Evolutionary conservation across 169 alveolate genomes (phyloP).

Genomic region (Plasmodium knowlesi): DNA sequence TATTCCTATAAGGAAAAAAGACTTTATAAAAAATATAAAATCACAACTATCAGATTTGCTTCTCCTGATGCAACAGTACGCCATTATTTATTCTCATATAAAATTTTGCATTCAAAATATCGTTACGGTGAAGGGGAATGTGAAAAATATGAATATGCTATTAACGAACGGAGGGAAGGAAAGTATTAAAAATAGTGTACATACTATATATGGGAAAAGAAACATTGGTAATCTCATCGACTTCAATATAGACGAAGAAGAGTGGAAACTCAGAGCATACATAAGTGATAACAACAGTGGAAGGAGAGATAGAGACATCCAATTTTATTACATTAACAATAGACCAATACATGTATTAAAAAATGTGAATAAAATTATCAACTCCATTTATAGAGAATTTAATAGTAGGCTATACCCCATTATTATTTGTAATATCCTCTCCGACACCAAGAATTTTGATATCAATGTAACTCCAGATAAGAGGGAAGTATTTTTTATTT

Average conservation of each 20-base stretch:
- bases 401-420: slow-evolving; percentile 80
- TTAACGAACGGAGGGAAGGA: slow-evolving; percentile 70
- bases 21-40: slow-evolving; percentile 73
- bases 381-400: slow-evolving; percentile 79
- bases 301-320: slow-evolving; percentile 78
- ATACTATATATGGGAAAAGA: slow-evolving; percentile 77
- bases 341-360: slow-evolving; percentile 81
- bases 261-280: slow-evolving; percentile 35
- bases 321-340: slow-evolving; percentile 79
- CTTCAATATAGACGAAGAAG: slow-evolving; percentile 55
- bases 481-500: slow-evolving; percentile 77
- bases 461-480: slow-evolving; percentile 84
- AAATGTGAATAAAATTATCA: slow-evolving; percentile 76
- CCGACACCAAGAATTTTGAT: slow-evolving; percentile 79
- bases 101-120: slow-evolving; percentile 37
- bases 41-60: slow-evolving; percentile 72
- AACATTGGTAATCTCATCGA: slow-evolving; percentile 78
- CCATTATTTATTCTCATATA: slow-evolving; percentile 67
- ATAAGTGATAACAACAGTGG: slow-evolving; percentile 79
- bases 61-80: slow-evolving; percentile 75
- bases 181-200: slow-evolving; percentile 72
- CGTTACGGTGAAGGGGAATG: slow-evolving; percentile 27
- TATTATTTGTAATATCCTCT: slow-evolving; percentile 76
- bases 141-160: slow-evolving; percentile 45
- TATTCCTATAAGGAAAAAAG: slow-evolving; percentile 75